phyloP scores from a whole-genome alignment of 2,329 filamentous ascomycete genomes.

The Talaromyces sp. region DNA sequence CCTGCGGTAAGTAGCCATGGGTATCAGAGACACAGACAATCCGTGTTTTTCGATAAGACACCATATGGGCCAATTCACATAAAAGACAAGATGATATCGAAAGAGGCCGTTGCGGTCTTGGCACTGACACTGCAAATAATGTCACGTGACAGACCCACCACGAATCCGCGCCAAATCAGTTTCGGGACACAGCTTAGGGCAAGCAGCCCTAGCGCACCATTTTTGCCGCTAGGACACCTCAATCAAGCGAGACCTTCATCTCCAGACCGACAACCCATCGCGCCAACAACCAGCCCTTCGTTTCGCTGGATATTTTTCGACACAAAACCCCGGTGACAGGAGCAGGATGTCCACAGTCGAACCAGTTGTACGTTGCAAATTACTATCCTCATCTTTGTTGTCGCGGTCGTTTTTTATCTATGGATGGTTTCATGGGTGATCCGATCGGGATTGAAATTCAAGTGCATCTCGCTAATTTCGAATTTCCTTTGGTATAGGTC shows the following conservation, averaged over 20 bases:
- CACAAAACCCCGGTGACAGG: slow-evolving; percentile 35
- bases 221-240: slow-evolving; percentile 22
- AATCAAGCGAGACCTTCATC: slow-evolving; percentile 37
- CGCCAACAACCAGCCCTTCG: slow-evolving; percentile 35
- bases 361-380: slow-evolving; percentile 54
- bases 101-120: not conserved
- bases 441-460: not conserved
- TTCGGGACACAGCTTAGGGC: slow-evolving; percentile 27
- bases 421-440: not conserved
- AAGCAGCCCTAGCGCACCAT: slow-evolving; percentile 17
- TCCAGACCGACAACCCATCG: slow-evolving; percentile 40
- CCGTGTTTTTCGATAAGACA: slow-evolving; percentile 38
- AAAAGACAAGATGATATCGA: too few relatives aligned
- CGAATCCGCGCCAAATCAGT: not conserved
- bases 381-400: slow-evolving; percentile 1
- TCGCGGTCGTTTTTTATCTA: slow-evolving; percentile 4
- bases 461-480: slow-evolving; percentile 34
- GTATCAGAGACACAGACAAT: slow-evolving; percentile 58
- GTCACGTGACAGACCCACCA: not conserved
- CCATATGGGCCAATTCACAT: slow-evolving; percentile 16
- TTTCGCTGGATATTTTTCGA: slow-evolving; percentile 36
- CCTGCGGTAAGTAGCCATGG: slow-evolving; percentile 47
- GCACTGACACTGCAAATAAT: not conserved
- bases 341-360: slow-evolving; percentile 63
- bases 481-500: slow-evolving; percentile 56